A percentile compares a stretch with the other conserved stretches of the same genome.
Conservation (phyloP, 228 moss, liverwort and hornwort genomes). For the Sphagnum fallax region DNA sequence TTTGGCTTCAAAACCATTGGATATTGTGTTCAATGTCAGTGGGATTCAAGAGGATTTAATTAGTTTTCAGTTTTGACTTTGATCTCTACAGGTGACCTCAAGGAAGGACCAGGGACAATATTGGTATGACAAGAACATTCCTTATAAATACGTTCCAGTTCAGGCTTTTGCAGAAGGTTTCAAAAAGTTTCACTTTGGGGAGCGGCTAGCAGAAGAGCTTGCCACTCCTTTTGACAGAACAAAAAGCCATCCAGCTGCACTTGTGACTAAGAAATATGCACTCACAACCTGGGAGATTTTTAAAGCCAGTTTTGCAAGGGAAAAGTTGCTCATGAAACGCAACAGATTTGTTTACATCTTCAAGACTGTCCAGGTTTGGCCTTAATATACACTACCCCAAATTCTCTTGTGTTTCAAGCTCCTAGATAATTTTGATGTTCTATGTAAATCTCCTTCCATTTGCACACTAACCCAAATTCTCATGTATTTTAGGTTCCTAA, state of each 20-base stretch:
- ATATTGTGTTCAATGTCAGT: too few relatives aligned
- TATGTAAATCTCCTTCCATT: too few relatives aligned
- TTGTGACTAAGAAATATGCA: constrained; percentile 74
- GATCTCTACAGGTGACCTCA: constrained; percentile 54
- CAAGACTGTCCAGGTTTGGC: constrained; percentile 55
- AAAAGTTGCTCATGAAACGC: constrained; percentile 73
- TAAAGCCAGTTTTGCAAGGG: constrained; percentile 69
- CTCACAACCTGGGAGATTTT: constrained; percentile 67
- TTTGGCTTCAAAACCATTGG: too few relatives aligned
- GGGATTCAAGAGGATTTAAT: too few relatives aligned
- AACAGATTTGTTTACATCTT: constrained; percentile 86
- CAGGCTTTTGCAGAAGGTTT: constrained; percentile 46
- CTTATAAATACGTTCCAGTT: constrained; percentile 67
- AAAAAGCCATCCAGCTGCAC: constrained; percentile 79
- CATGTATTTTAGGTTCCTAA: too few relatives aligned
- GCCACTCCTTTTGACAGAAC: constrained; percentile 52
- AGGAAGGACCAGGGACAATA: constrained; percentile 88
- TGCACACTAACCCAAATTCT: too few relatives aligned
- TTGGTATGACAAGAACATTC: constrained; percentile 47
- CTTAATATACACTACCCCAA: background rate
- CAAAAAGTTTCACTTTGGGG: constrained; percentile 62
- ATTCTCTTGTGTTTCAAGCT: background rate
- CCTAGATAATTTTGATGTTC: background rate
- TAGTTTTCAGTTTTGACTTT: too few relatives aligned
- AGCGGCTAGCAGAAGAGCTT: constrained; percentile 56